Conservation (phyloP, 2,329 filamentous ascomycete species). For the Xylaria sp. region DNA sequence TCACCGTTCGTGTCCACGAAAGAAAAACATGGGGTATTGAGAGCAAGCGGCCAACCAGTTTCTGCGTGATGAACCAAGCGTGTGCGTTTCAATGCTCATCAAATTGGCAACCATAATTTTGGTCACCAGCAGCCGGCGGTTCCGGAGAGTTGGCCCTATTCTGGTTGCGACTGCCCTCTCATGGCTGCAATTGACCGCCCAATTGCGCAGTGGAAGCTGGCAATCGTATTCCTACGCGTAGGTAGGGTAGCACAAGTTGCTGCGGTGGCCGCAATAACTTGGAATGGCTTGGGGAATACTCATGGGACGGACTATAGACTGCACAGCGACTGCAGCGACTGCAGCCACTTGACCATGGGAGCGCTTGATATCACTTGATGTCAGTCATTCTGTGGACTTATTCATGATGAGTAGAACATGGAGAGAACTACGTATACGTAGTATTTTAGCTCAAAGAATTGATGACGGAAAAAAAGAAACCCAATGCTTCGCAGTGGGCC, state of each 20-base stretch:
- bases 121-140: not conserved
- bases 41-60: not conserved
- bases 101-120: not conserved
- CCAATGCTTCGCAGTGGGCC: slow-evolving; percentile 17
- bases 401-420: not conserved
- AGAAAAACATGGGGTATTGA: not conserved
- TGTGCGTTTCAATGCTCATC: not conserved
- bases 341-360: slow-evolving; percentile 14
- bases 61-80: not conserved
- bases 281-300: not conserved
- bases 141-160: not conserved
- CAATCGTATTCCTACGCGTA: not conserved
- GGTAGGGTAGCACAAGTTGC: not conserved
- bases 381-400: not conserved
- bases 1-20: not conserved
- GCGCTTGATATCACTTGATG: slow-evolving; percentile 14
- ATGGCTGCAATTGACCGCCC: not conserved
- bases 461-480: not conserved
- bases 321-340: slow-evolving; percentile 2
- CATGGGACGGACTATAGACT: not conserved
- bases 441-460: not conserved
- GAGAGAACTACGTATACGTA: no score
- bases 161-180: not conserved
- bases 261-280: not conserved
- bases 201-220: no score